Conservation (phyloP, 2,329 filamentous ascomycete genomes). For the Colletotrichum endophyticum region DNA sequence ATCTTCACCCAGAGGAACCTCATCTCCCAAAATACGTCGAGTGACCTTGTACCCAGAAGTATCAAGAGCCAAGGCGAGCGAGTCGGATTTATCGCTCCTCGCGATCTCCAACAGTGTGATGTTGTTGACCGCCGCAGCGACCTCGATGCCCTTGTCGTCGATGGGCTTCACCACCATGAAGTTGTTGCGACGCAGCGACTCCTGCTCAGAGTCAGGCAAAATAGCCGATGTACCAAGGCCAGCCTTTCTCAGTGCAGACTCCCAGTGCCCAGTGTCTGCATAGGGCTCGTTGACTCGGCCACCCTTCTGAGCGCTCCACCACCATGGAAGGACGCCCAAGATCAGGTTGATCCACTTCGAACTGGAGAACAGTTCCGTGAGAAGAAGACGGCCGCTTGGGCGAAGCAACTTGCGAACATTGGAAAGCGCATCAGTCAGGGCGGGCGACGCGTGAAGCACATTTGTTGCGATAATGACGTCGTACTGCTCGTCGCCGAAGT, state of each 20-base stretch:
- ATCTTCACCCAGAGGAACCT: slow-evolving; percentile 21
- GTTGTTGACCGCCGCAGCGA: neutral
- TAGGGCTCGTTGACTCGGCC: slow-evolving; percentile 28
- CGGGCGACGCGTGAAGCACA: slow-evolving; percentile 40
- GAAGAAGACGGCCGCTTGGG: slow-evolving; percentile 7
- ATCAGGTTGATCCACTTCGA: slow-evolving; percentile 30
- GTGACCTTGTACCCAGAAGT: neutral
- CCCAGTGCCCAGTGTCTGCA: slow-evolving; percentile 10
- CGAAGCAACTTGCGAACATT: neutral
- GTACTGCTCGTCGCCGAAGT: slow-evolving; percentile 24
- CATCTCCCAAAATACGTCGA: neutral
- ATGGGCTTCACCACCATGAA: neutral
- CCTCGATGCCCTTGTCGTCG: neutral
- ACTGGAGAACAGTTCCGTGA: slow-evolving; percentile 30
- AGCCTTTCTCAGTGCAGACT: neutral
- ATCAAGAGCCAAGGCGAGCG: neutral
- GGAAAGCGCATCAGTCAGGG: neutral
- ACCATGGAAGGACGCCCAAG: slow-evolving; percentile 27
- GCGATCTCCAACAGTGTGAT: neutral
- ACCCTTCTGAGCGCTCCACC: slow-evolving; percentile 28
- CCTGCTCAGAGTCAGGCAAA: neutral
- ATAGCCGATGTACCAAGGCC: neutral
- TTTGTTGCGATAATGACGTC: slow-evolving; percentile 42
- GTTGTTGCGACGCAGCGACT: neutral
- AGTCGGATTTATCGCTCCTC: neutral